Percentiles rank a stretch among this genome's conserved stretches.
Conservation (phyloP, 805 yeast genomes). For the Kluyveromyces starmeri region DNA sequence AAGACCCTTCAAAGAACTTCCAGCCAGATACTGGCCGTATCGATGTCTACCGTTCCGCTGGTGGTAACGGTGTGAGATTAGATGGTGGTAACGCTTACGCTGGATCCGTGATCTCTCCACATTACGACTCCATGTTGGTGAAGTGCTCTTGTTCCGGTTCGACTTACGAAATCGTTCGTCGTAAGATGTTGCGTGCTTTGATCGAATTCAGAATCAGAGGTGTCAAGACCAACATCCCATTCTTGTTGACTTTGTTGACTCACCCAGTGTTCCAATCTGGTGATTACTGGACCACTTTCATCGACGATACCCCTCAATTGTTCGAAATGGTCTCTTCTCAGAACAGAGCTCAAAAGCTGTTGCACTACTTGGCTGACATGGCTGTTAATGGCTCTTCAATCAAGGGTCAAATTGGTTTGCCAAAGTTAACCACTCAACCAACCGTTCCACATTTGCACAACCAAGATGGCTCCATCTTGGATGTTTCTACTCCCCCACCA, state of each 20-base stretch:
- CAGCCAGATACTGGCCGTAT: conserved; percentile 98
- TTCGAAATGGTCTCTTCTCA: conserved; percentile 92
- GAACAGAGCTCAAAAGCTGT: conserved; percentile 92
- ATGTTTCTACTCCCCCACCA: conserved; percentile 45
- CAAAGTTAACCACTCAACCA: conserved; percentile 72
- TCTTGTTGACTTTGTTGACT: conserved; percentile 82
- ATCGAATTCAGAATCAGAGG: conserved; percentile 98
- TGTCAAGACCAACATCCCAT: conserved; percentile 97
- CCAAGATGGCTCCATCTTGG: conserved; percentile 47
- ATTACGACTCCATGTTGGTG: conserved; percentile 96
- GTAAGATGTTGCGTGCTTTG: conserved; percentile 95
- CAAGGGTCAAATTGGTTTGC: conserved; percentile 90
- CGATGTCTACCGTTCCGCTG: conserved; percentile 96
- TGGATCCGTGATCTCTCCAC: conserved; percentile 93
- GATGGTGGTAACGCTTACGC: conserved; percentile 99
- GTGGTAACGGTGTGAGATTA: conserved; percentile 98
- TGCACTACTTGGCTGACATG: conserved; percentile 85
- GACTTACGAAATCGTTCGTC: conserved; percentile 90
- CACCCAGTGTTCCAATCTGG: conserved; percentile 81
- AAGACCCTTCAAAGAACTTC: conserved; percentile 92
- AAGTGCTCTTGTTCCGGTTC: conserved; percentile 97
- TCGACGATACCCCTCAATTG: conserved; percentile 93
- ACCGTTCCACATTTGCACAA: conserved; percentile 66
- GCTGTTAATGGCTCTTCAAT: conserved; percentile 94
- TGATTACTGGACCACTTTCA: conserved; percentile 95